Percentiles rank a stretch among this genome's conserved stretches.
Conservation (phyloP, 192 early-diverging fungal species). For the Backusella australiensis region DNA sequence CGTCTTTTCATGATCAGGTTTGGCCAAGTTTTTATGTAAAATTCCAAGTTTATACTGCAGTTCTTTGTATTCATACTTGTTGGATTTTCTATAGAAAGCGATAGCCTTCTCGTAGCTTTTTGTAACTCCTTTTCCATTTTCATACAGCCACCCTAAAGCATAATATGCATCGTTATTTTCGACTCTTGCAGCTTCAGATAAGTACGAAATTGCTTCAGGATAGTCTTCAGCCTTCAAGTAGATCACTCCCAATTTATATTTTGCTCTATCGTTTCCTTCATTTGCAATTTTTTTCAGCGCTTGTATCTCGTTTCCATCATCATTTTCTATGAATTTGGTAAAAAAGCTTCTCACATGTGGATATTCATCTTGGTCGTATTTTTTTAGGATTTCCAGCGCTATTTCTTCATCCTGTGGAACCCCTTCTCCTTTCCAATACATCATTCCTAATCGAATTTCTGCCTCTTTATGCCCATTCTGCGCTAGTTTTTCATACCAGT, state of each 20-base stretch:
- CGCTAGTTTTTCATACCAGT: neutral
- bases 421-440: neutral
- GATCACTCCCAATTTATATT: neutral
- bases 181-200: conserved; percentile 53
- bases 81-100: neutral
- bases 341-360: neutral
- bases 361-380: neutral
- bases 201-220: conserved; percentile 47
- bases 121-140: conserved; percentile 39
- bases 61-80: neutral
- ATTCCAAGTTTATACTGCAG: neutral
- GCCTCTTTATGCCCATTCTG: neutral
- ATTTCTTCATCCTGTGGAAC: neutral
- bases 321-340: neutral
- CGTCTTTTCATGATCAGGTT: neutral
- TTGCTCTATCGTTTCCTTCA: neutral
- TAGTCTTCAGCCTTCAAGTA: neutral
- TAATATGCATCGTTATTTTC: conserved; percentile 55
- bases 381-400: neutral
- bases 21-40: neutral
- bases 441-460: neutral
- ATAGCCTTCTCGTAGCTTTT: conserved; percentile 14
- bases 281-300: neutral
- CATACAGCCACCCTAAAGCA: conserved; percentile 45
- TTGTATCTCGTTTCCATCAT: neutral